phyloP scores from a whole-genome alignment of 768 basidiomycete species.

The Hericium rajendrae region DNA sequence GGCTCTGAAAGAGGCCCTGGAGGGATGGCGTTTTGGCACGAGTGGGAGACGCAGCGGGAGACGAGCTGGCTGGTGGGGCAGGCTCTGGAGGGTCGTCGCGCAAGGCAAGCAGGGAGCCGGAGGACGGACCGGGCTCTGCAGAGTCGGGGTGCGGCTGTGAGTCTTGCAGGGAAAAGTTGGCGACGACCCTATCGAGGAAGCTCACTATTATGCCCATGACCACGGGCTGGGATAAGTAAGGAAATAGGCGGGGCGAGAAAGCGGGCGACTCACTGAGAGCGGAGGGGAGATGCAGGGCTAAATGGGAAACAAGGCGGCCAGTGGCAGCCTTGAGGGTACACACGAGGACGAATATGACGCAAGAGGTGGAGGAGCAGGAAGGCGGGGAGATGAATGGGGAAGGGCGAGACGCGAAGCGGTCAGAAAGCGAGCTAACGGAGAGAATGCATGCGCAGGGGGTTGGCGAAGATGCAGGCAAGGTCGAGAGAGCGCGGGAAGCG shows the following conservation, averaged over 20 bases:
- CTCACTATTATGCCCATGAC: conserved; percentile 3
- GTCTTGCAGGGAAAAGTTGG: conserved; percentile 7
- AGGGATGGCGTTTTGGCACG: not conserved
- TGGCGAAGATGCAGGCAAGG: not conserved
- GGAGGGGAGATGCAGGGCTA: not conserved
- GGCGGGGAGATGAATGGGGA: not conserved
- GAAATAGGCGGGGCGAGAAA: too few relatives aligned
- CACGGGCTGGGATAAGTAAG: too few relatives aligned
- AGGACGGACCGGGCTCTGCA: not conserved
- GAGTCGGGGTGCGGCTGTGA: not conserved
- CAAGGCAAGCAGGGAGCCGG: conserved; percentile 15
- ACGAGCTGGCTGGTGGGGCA: not conserved
- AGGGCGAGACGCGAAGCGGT: not conserved
- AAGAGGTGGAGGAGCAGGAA: too few relatives aligned
- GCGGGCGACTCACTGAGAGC: too few relatives aligned
- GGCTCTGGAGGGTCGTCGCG: not conserved
- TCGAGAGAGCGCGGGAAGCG: too few relatives aligned
- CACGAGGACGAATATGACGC: too few relatives aligned
- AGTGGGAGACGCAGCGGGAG: not conserved
- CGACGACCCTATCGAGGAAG: not conserved
- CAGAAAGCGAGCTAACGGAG: not conserved
- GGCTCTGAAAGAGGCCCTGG: not conserved
- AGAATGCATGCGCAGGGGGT: not conserved
- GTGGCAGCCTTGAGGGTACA: too few relatives aligned
- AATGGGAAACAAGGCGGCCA: not conserved